Conservation (phyloP, 176 grass and related monocot genomes). For the Rhynchospora pubera region DNA sequence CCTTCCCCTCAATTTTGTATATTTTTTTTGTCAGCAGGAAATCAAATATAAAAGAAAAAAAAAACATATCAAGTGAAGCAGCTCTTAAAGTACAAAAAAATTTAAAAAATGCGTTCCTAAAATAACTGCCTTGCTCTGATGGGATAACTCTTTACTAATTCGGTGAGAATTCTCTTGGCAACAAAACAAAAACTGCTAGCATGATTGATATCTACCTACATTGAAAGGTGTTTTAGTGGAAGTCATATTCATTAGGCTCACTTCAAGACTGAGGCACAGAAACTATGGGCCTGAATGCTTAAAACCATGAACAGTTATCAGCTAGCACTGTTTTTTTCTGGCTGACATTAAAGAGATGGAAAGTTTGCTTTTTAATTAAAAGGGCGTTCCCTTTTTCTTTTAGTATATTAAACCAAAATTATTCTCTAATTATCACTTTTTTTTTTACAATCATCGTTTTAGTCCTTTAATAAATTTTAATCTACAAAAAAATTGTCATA, state of each 20-base stretch:
- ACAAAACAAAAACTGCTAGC: conserved; percentile 1
- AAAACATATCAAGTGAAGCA: too few species aligned
- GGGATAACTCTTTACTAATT: background rate
- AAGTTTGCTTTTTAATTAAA: background rate
- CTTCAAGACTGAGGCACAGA: background rate
- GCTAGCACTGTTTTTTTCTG: background rate
- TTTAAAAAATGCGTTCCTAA: background rate
- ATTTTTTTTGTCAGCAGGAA: background rate
- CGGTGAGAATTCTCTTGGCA: background rate
- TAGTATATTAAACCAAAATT: too few species aligned
- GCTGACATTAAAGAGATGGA: background rate
- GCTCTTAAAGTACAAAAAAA: background rate
- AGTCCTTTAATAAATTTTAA: too few species aligned
- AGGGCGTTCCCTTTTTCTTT: background rate
- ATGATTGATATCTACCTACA: background rate
- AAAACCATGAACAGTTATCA: too few species aligned
- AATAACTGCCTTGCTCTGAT: background rate
- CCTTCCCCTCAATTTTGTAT: background rate
- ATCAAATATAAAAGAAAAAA: too few species aligned
- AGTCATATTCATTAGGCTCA: background rate
- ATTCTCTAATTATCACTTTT: too few species aligned
- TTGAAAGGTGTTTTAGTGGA: background rate
- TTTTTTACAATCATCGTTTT: too few species aligned
- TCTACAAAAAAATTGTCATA: too few species aligned
- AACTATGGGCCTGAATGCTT: background rate